Evolutionary conservation across 495 filamentous ascomycete species (phyloP).

Genomic region (Pseudevernia furfuracea): DNA sequence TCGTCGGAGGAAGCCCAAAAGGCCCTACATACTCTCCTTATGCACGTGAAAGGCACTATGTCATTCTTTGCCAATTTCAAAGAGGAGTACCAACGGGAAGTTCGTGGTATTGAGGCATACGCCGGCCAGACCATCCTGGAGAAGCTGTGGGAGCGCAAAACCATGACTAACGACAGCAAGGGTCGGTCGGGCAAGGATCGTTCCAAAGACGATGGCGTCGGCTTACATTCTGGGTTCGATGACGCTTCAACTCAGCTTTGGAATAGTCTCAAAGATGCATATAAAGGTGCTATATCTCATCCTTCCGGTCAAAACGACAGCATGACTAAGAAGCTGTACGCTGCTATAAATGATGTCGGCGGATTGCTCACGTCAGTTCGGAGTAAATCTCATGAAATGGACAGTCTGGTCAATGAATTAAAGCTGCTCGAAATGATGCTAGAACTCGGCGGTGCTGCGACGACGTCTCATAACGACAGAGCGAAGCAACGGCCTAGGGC

Average conservation of each 20-base stretch:
- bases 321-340: background rate
- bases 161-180: background rate
- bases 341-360: background rate
- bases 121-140: background rate
- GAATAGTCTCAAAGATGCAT: background rate
- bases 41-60: background rate
- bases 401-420: background rate
- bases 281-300: background rate
- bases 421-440: background rate
- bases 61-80: background rate
- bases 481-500: background rate
- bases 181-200: background rate
- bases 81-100: background rate
- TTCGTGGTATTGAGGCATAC: background rate
- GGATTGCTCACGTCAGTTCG: background rate
- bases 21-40: background rate
- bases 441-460: background rate
- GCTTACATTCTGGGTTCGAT: background rate
- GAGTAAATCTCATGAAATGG: background rate
- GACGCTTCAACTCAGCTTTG: background rate
- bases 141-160: background rate
- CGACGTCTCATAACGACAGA: background rate
- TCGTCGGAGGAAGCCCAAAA: background rate
- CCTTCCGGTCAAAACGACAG: background rate
- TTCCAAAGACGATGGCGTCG: background rate